Evolutionary conservation across 371 early-diverging fungal species (phyloP).

Genomic region (Mucor circinelloides): DNA sequence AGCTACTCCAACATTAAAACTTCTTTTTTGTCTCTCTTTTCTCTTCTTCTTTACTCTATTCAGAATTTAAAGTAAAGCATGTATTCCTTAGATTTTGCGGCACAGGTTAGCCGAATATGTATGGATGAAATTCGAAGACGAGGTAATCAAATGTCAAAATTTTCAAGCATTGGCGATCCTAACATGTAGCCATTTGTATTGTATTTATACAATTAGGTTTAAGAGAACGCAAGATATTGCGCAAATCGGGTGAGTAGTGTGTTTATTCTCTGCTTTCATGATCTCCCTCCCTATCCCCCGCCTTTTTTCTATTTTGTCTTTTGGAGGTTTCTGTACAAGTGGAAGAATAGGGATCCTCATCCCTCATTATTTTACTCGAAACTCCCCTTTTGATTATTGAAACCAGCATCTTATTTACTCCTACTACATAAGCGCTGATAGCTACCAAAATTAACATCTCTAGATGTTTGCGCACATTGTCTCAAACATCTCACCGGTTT

Average conservation of each 20-base stretch:
- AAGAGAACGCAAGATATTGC: conserved; percentile 46
- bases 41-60: not conserved
- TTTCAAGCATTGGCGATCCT: not conserved
- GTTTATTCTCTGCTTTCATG: not conserved
- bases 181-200: not conserved
- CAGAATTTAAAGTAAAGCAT: not conserved
- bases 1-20: not conserved
- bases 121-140: conserved; percentile 46
- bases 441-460: not conserved
- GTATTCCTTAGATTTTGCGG: conserved; percentile 44
- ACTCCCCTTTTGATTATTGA: not conserved
- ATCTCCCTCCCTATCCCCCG: not conserved
- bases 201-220: conserved; percentile 30
- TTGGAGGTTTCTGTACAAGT: not conserved
- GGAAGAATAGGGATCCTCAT: not conserved
- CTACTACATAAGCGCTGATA: not conserved
- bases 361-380: not conserved
- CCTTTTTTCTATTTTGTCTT: not conserved
- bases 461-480: not conserved
- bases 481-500: not conserved
- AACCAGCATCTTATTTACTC: not conserved
- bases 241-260: conserved; percentile 42
- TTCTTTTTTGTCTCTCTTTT: not conserved
- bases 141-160: conserved; percentile 23
- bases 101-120: conserved; percentile 43